Conservation (phyloP, 371 early-diverging fungal species). For the Lichtheimia corymbifera region DNA sequence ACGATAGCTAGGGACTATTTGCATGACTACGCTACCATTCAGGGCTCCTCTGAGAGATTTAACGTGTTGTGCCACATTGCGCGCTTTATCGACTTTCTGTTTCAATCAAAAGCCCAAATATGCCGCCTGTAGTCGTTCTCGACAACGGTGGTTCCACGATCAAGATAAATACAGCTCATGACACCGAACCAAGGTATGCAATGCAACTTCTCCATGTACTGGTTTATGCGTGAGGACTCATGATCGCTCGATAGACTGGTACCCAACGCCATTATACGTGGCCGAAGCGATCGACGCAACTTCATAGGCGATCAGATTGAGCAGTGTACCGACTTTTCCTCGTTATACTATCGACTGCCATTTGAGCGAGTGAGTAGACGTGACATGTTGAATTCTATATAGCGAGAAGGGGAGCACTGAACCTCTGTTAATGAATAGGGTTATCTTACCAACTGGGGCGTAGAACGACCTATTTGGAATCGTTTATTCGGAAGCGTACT, state of each 20-base stretch:
- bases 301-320: conserved; percentile 74
- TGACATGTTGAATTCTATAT: not conserved
- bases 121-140: conserved; percentile 3
- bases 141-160: conserved; percentile 82
- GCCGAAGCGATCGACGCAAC: conserved; percentile 57
- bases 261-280: conserved; percentile 70
- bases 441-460: conserved; percentile 76
- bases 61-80: too few species aligned
- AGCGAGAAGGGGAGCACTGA: not conserved
- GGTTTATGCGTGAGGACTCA: not conserved
- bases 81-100: too few species aligned
- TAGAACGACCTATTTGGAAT: conserved; percentile 80
- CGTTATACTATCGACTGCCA: conserved; percentile 73
- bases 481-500: conserved; percentile 63
- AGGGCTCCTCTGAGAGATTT: too few species aligned
- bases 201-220: not conserved
- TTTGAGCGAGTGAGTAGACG: conserved; percentile 67
- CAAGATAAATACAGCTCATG: conserved; percentile 61
- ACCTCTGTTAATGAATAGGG: conserved; percentile 44
- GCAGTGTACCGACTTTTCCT: conserved; percentile 70
- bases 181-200: conserved; percentile 30
- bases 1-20: too few species aligned
- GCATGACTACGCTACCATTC: too few species aligned
- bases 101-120: too few species aligned
- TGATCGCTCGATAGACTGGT: conserved; percentile 28